These are phyloP conservation scores for Pulveroboletus sp. DNA, from an alignment of 768 basidiomycete genomes.

Conservation along the genomic window DNA sequence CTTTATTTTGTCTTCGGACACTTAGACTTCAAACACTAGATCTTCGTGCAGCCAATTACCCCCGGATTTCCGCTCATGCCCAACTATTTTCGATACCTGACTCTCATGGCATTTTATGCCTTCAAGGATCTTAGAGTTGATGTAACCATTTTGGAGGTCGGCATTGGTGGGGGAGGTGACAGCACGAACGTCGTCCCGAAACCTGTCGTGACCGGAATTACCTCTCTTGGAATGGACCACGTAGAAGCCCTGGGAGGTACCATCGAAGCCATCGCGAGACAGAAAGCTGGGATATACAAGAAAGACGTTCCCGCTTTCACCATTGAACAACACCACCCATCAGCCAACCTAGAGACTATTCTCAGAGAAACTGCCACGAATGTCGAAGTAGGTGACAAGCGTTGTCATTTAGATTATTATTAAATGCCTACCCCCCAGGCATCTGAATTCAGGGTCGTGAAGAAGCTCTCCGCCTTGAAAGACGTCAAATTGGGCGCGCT, in stretches of 20 bases:
- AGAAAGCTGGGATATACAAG: conserved; percentile 98
- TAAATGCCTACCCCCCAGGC: conserved; percentile 36
- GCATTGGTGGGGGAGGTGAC: conserved; percentile 90
- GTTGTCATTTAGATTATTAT: neutral
- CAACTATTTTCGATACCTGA: conserved; percentile 90
- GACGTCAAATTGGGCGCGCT: conserved; percentile 57
- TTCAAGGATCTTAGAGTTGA: conserved; percentile 81
- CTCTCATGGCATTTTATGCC: conserved; percentile 86
- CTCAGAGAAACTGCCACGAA: conserved; percentile 64
- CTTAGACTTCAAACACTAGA: neutral
- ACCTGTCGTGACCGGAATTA: conserved; percentile 87
- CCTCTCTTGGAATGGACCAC: conserved; percentile 91
- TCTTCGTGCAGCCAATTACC: conserved; percentile 38
- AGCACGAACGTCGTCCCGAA: conserved; percentile 93
- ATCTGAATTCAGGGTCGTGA: conserved; percentile 63
- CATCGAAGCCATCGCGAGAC: conserved; percentile 83
- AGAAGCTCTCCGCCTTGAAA: conserved; percentile 45
- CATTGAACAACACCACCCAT: conserved; percentile 74
- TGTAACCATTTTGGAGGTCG: conserved; percentile 93
- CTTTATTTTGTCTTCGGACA: neutral
- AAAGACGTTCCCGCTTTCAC: conserved; percentile 84
- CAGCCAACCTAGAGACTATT: conserved; percentile 59
- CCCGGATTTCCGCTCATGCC: conserved; percentile 68
- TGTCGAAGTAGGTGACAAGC: conserved; percentile 45
- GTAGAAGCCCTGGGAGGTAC: conserved; percentile 84